Conservation (phyloP, 139 green algal genomes). For the Limnomonas spitsbergensis region DNA sequence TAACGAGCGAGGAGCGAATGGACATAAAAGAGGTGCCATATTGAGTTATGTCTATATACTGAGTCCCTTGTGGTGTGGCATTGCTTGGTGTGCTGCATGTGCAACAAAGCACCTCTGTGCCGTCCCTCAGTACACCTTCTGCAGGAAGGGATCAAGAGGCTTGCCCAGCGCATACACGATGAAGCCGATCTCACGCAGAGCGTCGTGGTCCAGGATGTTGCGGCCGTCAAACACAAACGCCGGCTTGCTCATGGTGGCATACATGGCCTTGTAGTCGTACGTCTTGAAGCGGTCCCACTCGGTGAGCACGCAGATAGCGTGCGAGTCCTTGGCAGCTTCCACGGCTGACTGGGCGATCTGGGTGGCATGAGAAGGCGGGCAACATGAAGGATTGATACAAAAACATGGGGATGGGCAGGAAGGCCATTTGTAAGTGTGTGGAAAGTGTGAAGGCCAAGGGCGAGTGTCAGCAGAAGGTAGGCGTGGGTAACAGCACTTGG, state of each 20-base stretch:
- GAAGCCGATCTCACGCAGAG: constrained; percentile 93
- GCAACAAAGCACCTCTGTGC: no score
- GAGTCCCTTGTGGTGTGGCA: no score
- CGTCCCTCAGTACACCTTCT: constrained; percentile 48
- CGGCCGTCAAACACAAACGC: constrained; percentile 98
- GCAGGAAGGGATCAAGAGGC: constrained; percentile 96
- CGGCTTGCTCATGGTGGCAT: constrained; percentile 91
- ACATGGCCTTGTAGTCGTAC: constrained; percentile 72
- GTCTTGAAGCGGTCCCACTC: constrained; percentile 99
- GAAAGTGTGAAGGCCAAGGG: no score
- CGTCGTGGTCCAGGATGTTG: constrained; percentile 90
- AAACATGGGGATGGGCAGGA: no score
- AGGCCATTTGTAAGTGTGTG: no score
- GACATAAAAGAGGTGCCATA: no score
- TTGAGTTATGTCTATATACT: no score
- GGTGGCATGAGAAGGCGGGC: neutral
- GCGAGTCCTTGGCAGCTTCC: constrained; percentile 64
- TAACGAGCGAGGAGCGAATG: no score
- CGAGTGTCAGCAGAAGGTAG: no score
- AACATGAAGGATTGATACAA: no score
- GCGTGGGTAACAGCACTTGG: no score
- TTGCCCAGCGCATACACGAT: constrained; percentile 97
- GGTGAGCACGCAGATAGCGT: constrained; percentile 90
- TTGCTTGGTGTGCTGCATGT: no score
- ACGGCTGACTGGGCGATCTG: neutral